Conservation (phyloP, 345 rosid species). For the Zanthoxylum bungeanum region DNA sequence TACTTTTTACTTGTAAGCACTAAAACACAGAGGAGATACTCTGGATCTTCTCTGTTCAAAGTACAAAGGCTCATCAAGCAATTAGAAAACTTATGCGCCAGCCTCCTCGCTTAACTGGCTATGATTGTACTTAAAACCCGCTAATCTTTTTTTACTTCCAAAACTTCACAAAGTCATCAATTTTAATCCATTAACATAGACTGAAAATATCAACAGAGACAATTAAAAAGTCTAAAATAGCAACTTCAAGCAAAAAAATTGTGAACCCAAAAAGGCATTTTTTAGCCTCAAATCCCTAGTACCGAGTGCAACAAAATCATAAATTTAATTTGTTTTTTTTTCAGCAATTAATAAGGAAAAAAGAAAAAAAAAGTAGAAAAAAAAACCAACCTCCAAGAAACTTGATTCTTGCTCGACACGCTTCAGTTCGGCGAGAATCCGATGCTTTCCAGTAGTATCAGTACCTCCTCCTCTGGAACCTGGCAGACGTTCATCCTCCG, state of each 20-base stretch:
- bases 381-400: constrained; percentile 49
- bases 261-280: not conserved
- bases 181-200: not conserved
- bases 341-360: not conserved
- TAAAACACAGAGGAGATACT: not conserved
- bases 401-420: constrained; percentile 67
- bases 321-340: not conserved
- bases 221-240: not conserved
- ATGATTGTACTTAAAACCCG: not conserved
- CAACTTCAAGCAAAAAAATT: too few relatives aligned
- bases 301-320: not conserved
- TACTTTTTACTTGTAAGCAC: not conserved
- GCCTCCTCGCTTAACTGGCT: not conserved
- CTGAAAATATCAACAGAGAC: not conserved
- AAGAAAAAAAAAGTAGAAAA: not conserved
- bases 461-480: constrained; percentile 24
- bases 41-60: not conserved
- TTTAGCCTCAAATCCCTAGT: not conserved
- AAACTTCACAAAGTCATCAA: not conserved
- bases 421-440: constrained; percentile 70
- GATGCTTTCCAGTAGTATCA: constrained; percentile 67
- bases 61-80: not conserved
- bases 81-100: not conserved
- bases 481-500: constrained; percentile 28
- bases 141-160: not conserved